Base-by-base conservation (phyloP, 2,329 filamentous ascomycete species). In the Rhexocercosporidium sp. region DNA sequence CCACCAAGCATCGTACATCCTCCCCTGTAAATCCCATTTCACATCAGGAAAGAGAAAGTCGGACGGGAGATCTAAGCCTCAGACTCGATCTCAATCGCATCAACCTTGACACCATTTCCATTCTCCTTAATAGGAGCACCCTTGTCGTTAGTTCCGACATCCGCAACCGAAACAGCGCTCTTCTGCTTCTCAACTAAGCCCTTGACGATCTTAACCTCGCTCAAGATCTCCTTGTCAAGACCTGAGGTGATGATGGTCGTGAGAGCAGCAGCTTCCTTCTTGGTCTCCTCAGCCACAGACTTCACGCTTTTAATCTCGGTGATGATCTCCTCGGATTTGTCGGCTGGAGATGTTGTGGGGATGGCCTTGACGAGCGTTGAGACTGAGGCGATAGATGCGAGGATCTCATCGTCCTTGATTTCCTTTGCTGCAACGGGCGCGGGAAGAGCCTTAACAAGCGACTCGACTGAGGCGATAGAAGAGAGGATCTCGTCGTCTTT, bases 131-230 rank as follows among this genome's bases (percentile, higher is more conserved):
- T 67, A n/a, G 64, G 62, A 20, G 63, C 67, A 14, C 67, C 68
- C 59, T 73, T 72, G 41, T 70, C 70, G 29, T 67, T 71, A 14
- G 57, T 65, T 27, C 66, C 69, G 12, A 67, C 69, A 20, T 68
- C 62, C 1, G 34, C 65, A 3, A 53, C 68, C 22, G 64, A 64
- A 18, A 68, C 63, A 29, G 49, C 53, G 27, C 34, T 16, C 2
- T 34, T 39, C 31, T 66, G 41, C 59, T 59, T 67, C 49, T 67
- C 59, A 41, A 66, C 66, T 49, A 66, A 34, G 0, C 16, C 49
- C 56, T 70, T 68, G 7, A 70, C 56, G 2, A 63, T 57, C 53
- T 69, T 67, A 1, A 72, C 66, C 59, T 69, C 67, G 27, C 64
- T 69, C 57, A 65, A 37, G 37, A 65, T 65, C 64, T 65, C 47